A percentile compares a stretch with the other conserved stretches of the same genome.
These are phyloP conservation scores for Leccinum barrowsii DNA, from an alignment of 768 basidiomycete genomes.

Conservation along the genomic window DNA sequence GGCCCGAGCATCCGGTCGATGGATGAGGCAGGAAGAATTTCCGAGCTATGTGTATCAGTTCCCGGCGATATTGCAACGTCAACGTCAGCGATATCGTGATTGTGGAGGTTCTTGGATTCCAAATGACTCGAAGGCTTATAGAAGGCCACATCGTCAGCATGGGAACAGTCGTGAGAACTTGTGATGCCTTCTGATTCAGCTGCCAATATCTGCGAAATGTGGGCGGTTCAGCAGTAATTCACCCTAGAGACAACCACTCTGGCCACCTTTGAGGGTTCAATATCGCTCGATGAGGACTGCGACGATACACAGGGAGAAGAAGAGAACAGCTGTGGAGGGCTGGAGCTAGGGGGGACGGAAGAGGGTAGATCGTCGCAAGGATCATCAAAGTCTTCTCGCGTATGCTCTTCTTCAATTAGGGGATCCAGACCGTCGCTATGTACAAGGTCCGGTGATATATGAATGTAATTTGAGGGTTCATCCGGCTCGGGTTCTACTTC, in stretches of 20 bases:
- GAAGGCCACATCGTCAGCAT: not conserved
- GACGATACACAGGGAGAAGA: slow-evolving; percentile 40
- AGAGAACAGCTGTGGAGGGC: slow-evolving; percentile 42
- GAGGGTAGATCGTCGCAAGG: slow-evolving; percentile 12
- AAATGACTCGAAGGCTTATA: not conserved
- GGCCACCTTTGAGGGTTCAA: slow-evolving; percentile 17
- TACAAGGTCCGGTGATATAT: not conserved
- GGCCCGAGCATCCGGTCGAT: not conserved
- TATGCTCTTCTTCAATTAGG: slow-evolving; percentile 3
- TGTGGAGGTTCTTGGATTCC: not conserved
- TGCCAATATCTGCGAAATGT: slow-evolving; percentile 1
- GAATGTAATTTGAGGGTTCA: not conserved
- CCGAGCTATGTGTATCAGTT: not conserved
- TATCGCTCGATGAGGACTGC: slow-evolving; percentile 22
- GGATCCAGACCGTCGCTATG: not conserved
- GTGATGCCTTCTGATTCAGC: not conserved
- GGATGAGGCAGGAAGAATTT: not conserved
- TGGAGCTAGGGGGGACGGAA: slow-evolving; percentile 42
- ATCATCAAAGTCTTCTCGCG: slow-evolving; percentile 3
- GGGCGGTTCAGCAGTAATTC: not conserved
- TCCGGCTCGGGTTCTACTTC: not conserved
- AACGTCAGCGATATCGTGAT: not conserved
- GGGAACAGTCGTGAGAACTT: not conserved
- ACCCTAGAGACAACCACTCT: not conserved
- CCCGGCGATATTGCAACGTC: not conserved